Evolutionary conservation across 176 grass and related monocot species (phyloP).

Genomic region (Musa acuminata): DNA sequence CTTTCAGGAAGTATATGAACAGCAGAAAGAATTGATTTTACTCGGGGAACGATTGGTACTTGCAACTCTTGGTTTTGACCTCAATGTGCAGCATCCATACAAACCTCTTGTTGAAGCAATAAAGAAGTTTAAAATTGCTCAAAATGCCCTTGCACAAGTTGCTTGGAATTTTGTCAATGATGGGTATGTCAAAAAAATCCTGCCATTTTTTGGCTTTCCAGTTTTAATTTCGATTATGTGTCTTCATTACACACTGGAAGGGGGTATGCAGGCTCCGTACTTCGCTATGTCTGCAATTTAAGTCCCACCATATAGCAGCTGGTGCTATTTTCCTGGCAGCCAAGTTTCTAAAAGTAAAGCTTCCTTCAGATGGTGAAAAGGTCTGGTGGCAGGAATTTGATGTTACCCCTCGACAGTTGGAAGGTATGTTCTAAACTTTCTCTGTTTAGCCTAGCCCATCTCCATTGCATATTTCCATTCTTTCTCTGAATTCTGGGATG

Average conservation of each 20-base stretch:
- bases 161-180: slow-evolving; percentile 84
- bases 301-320: slow-evolving; percentile 69
- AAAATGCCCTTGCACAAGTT: slow-evolving; percentile 50
- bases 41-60: slow-evolving; percentile 60
- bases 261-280: slow-evolving; percentile 54
- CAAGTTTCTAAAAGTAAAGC: slow-evolving; percentile 56
- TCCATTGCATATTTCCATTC: too few relatives aligned
- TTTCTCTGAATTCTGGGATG: neutral
- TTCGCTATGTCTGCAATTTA: slow-evolving; percentile 60
- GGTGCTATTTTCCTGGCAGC: slow-evolving; percentile 51
- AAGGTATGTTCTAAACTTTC: slow-evolving; percentile 37
- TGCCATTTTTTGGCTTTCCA: neutral
- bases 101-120: slow-evolving; percentile 61
- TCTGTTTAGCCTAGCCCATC: neutral
- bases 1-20: slow-evolving; percentile 50
- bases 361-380: slow-evolving; percentile 39
- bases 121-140: slow-evolving; percentile 48
- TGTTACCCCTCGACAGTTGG: slow-evolving; percentile 51
- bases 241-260: slow-evolving; percentile 3
- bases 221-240: slow-evolving; percentile 1
- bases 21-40: slow-evolving; percentile 56
- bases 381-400: slow-evolving; percentile 88
- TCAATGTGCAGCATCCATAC: slow-evolving; percentile 73
- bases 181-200: slow-evolving; percentile 38
- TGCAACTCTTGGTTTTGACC: slow-evolving; percentile 59